Evolutionary conservation across 805 yeast genomes (phyloP), one percentile per base, ranked within the genome.

Genomic region (Ogataea thermomethanolica): DNA sequence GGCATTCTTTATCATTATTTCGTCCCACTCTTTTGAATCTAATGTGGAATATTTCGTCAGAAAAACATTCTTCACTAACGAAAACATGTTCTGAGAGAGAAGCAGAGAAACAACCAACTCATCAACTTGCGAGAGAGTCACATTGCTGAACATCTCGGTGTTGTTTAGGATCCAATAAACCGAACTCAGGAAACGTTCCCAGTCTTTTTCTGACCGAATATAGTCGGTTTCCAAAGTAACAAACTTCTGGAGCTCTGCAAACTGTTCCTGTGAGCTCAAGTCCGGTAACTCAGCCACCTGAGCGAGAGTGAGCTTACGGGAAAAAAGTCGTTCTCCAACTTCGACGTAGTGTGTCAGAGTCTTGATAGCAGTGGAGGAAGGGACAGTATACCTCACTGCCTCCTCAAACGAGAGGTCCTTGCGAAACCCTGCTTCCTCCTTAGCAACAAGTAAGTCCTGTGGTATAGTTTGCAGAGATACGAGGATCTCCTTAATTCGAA

Each of bases 171-270:
- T 47, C 49, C 60, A 50, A 37, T 58, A 59, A 6, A 56, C 48
- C 1, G 66, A 61, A n/a, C 47, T 48, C 12, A 62, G 30, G 4
- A 59, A 32, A 8, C 45, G 26, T 8, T 42, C 30, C 65, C 64
- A 61, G 21, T 51, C 45, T 21, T 47, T 53, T 1, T 44, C 8
- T 22, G 38, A 49, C 8, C 39, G 39, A 5, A 51, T 52, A 26
- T 36, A 41, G 1, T 38, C 25, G 6, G 54, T 37, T 36, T 62
- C 65, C 30, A 48, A 49, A n/a, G 43, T 45, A 10, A 63, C 49
- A 34, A 51, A 59, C 30, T 49, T 56, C 9, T 46, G 35, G 21
- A 61, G 40, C 41, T 60, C 56, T 7, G 23, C n/a, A 7, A 49
- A 28, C 38, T 62, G 67, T 4, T n/a, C 42, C 1, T 41, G 15